Evolutionary conservation across 2,329 filamentous ascomycete genomes (phyloP), one percentile per base, ranked within the genome.

Genomic region (Alternaria sp.): DNA sequence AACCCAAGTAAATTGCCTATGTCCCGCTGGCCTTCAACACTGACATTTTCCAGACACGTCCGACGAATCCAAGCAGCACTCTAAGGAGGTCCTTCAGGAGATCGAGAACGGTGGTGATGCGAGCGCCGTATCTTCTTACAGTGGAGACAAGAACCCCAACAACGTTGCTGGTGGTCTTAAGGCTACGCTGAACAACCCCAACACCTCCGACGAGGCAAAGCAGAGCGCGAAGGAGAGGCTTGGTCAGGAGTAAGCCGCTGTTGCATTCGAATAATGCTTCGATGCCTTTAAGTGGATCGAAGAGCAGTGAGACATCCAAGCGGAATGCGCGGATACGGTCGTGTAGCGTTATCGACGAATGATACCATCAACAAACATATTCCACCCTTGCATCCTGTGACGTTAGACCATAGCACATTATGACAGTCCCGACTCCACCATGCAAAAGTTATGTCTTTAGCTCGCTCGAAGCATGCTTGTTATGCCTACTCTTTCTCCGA

Each of bases 151-250:
- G 79, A 86, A 87, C 69, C 81, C 83, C n/a, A 78, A 78, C 66
- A 86, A 87, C 53, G 84, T 87, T 81, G 58, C 67, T 14, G 63
- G 65, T 20, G 66, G 69, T 26, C 61, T 71, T 24, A 74, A 79
- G 54, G 79, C 69, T 7, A 82, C 85, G 16, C 61, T 86, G 32
- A 85, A 85, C 52, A 88, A 88, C 71, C 84, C 85, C n/a, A 83
- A 85, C 4, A 82, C 84, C 5, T 85, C 84, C 0, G 81, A 85
- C 0, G 85, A 86, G 74, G 84, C 85, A 4, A 88, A 88, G 80
- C 64, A 85, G 70, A 80, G 78, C 7, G 85, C 84, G n/a, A 79
- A 85, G 79, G 80, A 86, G 70, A 79, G 82, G 41, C 80, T 87
- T 16, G 72, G 85, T 42, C 65, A 81, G 32, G 46, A 63, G 57